Conservation (phyloP, 768 basidiomycete genomes). For the Pleurotus pulmonarius region DNA sequence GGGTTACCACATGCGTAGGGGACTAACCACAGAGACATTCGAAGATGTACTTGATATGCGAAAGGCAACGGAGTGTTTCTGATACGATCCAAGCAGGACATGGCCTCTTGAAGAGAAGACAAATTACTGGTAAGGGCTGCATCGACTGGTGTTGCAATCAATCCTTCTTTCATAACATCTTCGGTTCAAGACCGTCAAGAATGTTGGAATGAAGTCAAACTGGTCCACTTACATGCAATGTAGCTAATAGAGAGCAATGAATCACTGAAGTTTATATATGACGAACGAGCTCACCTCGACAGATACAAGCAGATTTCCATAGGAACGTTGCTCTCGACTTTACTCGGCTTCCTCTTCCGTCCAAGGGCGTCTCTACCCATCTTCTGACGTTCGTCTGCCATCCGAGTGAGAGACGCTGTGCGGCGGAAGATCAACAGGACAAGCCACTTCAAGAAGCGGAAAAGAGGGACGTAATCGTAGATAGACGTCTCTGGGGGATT, state of each 20-base stretch:
- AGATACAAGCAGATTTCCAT: slow-evolving; percentile 55
- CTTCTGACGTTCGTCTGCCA: slow-evolving; percentile 15
- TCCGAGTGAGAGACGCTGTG: slow-evolving; percentile 14
- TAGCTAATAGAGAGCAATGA: slow-evolving; percentile 29
- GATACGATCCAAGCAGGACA: slow-evolving; percentile 58
- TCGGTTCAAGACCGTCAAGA: slow-evolving; percentile 11
- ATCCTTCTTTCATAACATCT: slow-evolving; percentile 38
- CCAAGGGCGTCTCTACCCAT: slow-evolving; percentile 27
- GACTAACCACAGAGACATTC: slow-evolving; percentile 56
- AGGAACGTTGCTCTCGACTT: slow-evolving; percentile 58
- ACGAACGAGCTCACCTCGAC: slow-evolving; percentile 31
- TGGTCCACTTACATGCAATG: slow-evolving; percentile 28
- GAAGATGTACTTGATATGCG: slow-evolving; percentile 64
- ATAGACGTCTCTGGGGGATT: slow-evolving; percentile 49
- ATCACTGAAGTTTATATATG: slow-evolving; percentile 6
- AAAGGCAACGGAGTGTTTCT: slow-evolving; percentile 64
- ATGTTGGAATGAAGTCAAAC: background rate
- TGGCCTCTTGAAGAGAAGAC: slow-evolving; percentile 30
- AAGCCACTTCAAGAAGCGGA: slow-evolving; percentile 48
- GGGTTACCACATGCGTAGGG: slow-evolving; percentile 18
- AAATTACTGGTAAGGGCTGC: slow-evolving; percentile 44
- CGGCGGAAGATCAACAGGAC: slow-evolving; percentile 21
- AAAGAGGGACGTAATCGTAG: slow-evolving; percentile 51
- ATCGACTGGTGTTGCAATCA: slow-evolving; percentile 48
- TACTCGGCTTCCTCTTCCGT: slow-evolving; percentile 32